Conservation (phyloP, 2,329 filamentous ascomycete species). For the Aspergillus aculeatinus region DNA sequence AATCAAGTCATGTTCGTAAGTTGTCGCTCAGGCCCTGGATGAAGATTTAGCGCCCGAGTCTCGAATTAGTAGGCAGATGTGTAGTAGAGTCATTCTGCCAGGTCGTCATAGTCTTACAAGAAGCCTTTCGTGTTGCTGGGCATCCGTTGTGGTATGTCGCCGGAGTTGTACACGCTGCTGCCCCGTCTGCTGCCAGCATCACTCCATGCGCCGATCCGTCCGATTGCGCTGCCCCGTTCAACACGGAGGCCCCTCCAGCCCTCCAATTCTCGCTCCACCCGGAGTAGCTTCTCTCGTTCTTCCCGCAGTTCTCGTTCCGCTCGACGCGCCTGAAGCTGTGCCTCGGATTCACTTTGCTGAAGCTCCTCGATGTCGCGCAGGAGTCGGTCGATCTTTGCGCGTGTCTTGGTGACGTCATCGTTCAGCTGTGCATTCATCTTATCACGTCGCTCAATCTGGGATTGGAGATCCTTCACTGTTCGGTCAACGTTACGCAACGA, state of each 20-base stretch:
- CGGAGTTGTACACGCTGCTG: conserved; percentile 39
- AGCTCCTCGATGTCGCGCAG: conserved; percentile 91
- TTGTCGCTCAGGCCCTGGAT: conserved; percentile 16
- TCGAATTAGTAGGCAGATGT: conserved; percentile 9
- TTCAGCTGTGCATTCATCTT: conserved; percentile 77
- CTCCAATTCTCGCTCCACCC: conserved; percentile 85
- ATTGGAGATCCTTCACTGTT: conserved; percentile 86
- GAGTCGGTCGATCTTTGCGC: conserved; percentile 87
- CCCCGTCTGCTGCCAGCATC: conserved; percentile 42
- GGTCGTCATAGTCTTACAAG: conserved; percentile 48
- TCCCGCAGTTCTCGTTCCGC: conserved; percentile 88
- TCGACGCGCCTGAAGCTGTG: conserved; percentile 76
- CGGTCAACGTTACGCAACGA: conserved; percentile 91
- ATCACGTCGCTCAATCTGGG: conserved; percentile 88
- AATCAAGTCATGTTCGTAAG: conserved; percentile 21
- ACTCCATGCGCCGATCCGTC: conserved; percentile 36
- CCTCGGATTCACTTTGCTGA: conserved; percentile 78
- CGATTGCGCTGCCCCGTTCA: conserved; percentile 54
- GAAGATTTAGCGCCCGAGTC: conserved; percentile 15
- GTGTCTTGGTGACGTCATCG: conserved; percentile 80
- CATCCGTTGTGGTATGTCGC: conserved; percentile 64
- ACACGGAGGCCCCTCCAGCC: conserved; percentile 71
- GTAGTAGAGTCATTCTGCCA: conserved; percentile 18
- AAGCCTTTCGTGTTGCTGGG: conserved; percentile 78
- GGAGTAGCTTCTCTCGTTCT: conserved; percentile 76